Evolutionary conservation across 2,329 filamentous ascomycete genomes (phyloP), one percentile per base, ranked within the genome.

Genomic region (Pyrenophora teres): DNA sequence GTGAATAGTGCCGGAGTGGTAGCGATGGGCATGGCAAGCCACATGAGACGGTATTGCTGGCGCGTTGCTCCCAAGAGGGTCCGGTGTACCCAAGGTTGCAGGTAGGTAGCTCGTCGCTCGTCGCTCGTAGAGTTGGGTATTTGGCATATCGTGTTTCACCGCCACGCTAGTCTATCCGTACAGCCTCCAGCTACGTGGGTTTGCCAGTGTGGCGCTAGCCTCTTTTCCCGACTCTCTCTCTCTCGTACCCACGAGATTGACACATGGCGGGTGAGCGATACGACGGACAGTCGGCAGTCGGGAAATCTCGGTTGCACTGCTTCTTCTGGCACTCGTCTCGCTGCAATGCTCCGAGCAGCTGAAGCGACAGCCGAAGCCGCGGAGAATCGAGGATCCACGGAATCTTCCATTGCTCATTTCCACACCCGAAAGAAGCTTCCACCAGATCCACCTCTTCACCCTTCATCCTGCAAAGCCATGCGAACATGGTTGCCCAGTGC

Each of bases 331-430:
- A 43, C 41, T 10, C 19, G 16, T 40, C 36, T 33, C 27, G 41
- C 18, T 39, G 33, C 13, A 31, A 21, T 23, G 38, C 31, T 19
- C 35, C 23, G 16, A 44, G 30, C 27, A 36, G 40, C 40, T 36
- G 19, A 40, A 50, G 46, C 39, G 49, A 43, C 33, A 43, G 25
- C 40, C 49, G 25, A 43, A 37, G 32, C 23, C 27, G 27, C 40
- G 31, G 21, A 21, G 18, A 40, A 21, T 36, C 31, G 50, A 49
- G 39, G 30, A 36, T 49, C 46, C 45, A 39, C 45, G 45, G 45
- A 49, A 52, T 44, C 33, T 52, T 52, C 50, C 50, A 52, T 43
- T 30, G 25, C 44, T 52, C 44, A 52, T 41, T 52, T 52, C 49
- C 49, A 25, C 13, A 25, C 38, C 38, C 47, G 32, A 42, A 30